Base-by-base conservation (phyloP, 1,284 basidiomycete species). In the Trametes hirsuta region DNA sequence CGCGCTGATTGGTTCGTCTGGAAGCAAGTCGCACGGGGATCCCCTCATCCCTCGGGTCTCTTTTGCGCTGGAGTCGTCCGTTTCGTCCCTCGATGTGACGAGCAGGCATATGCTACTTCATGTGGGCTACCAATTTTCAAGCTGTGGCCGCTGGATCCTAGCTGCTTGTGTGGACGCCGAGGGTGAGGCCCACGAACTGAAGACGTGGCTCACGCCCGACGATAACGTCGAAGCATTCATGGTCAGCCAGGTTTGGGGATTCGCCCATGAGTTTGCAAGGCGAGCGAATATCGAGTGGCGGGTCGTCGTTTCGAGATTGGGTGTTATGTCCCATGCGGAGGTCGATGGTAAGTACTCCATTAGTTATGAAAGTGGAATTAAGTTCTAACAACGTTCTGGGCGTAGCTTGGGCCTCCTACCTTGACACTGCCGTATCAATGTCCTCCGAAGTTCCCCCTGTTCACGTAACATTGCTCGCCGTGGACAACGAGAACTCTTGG, bases 271-370 rank as follows among this genome's bases (percentile, higher is more conserved):
- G 25, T 83, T 88, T 67, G 82, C 86, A 10, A 81, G 79, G 65
- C 81, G 78, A 56, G 87, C 87, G 10, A 85, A 85, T 69, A 76
- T 93, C 14, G 91, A 94, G 69, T 95, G 93, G 93, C 80, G 88
- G 55, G 75, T 94, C 18, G 84, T 90, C 4, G 76, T 94, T 60
- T 77, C 87, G 15, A 88, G 86, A 67, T 71, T 89, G 5, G 92
- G 90, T 0, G 61, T 74, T 12, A 84, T 93, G 76, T 71, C 73
- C 0, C 73, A 77, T 44, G 68, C 69, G 6, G 92, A 94, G 68
- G 71, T 91, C n/a, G 78, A 85, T 66, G 87, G 91, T 92, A 67
- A 68, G 85, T 14, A 37, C 24, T 21, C 30, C 40, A 47, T 61
- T 54, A 55, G 39, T 5, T 54, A 49, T 51, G 41, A 61, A n/a